Evolutionary conservation across 1,284 basidiomycete species (phyloP).

Genomic region (Coriolopsis trogii): DNA sequence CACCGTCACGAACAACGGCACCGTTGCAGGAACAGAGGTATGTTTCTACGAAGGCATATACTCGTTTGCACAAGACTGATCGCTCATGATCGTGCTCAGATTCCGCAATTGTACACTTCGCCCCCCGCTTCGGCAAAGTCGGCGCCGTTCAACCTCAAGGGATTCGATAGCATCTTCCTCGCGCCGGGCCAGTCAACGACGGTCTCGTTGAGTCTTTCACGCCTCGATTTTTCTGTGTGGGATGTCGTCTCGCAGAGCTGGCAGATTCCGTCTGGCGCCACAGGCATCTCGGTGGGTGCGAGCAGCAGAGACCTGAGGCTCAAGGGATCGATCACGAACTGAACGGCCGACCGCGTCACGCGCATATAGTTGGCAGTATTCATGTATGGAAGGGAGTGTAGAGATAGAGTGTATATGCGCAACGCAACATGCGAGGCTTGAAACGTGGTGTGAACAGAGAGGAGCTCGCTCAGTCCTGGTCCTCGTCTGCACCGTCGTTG

Average conservation of each 20-base stretch:
- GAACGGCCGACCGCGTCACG: not conserved
- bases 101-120: conserved; percentile 67
- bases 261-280: conserved; percentile 28
- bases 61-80: not conserved
- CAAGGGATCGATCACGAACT: conserved; percentile 37
- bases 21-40: conserved; percentile 38
- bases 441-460: no score
- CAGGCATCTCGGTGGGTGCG: conserved; percentile 32
- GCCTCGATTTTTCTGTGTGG: conserved; percentile 52
- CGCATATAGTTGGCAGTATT: no score
- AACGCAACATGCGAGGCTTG: no score
- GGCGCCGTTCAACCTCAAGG: conserved; percentile 64
- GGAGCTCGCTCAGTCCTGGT: no score
- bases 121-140: conserved; percentile 58
- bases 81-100: conserved; percentile 35
- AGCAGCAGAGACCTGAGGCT: conserved; percentile 33
- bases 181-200: conserved; percentile 45
- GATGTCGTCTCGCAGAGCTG: conserved; percentile 31
- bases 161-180: conserved; percentile 63
- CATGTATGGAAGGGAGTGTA: no score
- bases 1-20: conserved; percentile 38
- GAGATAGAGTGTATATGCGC: no score
- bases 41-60: not conserved
- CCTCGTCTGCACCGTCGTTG: not conserved
- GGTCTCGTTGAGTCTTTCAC: conserved; percentile 57